These are phyloP conservation scores for Aspergillus neotritici DNA, from an alignment of 2,329 filamentous ascomycete genomes.

Conservation along the genomic window DNA sequence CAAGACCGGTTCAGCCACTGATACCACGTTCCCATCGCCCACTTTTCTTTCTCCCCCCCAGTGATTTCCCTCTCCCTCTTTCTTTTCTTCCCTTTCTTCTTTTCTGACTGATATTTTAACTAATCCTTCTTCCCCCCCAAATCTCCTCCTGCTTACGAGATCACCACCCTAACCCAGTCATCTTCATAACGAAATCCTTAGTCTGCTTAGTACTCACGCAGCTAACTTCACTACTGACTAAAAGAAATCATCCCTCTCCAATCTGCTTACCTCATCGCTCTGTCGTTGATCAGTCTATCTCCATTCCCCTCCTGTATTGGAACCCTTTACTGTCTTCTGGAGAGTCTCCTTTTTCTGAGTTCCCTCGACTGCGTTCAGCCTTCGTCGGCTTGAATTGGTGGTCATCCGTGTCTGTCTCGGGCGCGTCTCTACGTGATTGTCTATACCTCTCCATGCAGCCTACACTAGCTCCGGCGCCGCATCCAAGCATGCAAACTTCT, in stretches of 20 bases:
- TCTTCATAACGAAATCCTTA: constrained; percentile 8
- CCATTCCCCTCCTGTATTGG: constrained; percentile 15
- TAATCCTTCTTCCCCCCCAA: constrained; percentile 12
- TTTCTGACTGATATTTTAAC: constrained; percentile 15
- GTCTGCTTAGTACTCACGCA: constrained; percentile 8
- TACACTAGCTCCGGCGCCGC: constrained; percentile 45
- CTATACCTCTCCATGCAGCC: constrained; percentile 37
- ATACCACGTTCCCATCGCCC: neutral
- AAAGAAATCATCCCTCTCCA: neutral
- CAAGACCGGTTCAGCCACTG: no score
- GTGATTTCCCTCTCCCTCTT: neutral
- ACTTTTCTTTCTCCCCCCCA: neutral
- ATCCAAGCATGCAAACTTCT: constrained; percentile 44
- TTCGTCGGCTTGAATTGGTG: constrained; percentile 13
- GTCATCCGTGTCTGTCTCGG: constrained; percentile 7
- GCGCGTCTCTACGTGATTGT: constrained; percentile 15
- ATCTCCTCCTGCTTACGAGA: constrained; percentile 22
- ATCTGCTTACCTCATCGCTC: constrained; percentile 35
- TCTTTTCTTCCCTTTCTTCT: neutral
- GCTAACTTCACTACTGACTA: constrained; percentile 4
- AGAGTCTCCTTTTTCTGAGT: constrained; percentile 5
- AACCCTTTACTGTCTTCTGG: constrained; percentile 8
- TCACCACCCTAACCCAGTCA: constrained; percentile 7
- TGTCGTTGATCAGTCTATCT: constrained; percentile 20
- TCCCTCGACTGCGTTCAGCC: neutral